Base-by-base conservation (phyloP, 352 stramenopile genomes). In the Phytophthora citricola region DNA sequence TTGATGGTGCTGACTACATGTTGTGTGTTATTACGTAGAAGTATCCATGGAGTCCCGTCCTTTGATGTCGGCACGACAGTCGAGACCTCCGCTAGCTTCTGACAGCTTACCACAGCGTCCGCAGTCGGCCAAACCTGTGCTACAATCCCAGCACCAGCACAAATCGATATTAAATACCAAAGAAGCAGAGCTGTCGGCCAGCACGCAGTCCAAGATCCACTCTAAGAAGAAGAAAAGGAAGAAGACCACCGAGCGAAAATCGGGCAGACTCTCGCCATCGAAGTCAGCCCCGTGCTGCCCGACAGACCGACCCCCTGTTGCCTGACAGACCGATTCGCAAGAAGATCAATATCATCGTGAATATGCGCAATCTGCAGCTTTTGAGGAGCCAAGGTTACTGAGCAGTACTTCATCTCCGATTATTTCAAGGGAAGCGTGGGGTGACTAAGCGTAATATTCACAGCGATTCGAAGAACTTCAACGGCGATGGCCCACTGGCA, bases 111-210 rank as follows among this genome's bases (percentile, higher is more conserved):
- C 61, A 3, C 49, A 52, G 36, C 79, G 80, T 2, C 79, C 80
- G 2, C 77, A 86, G 36, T 89, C 83, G 1, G 80, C 78, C 27
- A 89, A 86, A 40, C 69, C 78, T 2, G 61, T 73, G 15, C 49
- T 79, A n/a, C 69, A 83, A 36, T 58, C 63, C 1, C 49, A 73
- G 41, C 7, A 31, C 31, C 41, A 11, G 62, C 9, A 56, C 62
- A 10, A 27, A 7, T 47, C 11, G 4, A 14, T 24, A 50, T 3
- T 22, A 11, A 66, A 12, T 9, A 36, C 10, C 10, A 10, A 64
- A 26, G 31, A 46, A 38, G 31, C n/a, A n/a, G 39, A 69, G 8
- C 7, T 47, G 8, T 41, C 62, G 0, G 22, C 6, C 8, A 40
- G 45, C 24, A 80, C 53, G n/a, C 59, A 68, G 26, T 77, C 75